Base-by-base conservation (phyloP, 108 stramenopile genomes). In the Cyclotella baltica region DNA sequence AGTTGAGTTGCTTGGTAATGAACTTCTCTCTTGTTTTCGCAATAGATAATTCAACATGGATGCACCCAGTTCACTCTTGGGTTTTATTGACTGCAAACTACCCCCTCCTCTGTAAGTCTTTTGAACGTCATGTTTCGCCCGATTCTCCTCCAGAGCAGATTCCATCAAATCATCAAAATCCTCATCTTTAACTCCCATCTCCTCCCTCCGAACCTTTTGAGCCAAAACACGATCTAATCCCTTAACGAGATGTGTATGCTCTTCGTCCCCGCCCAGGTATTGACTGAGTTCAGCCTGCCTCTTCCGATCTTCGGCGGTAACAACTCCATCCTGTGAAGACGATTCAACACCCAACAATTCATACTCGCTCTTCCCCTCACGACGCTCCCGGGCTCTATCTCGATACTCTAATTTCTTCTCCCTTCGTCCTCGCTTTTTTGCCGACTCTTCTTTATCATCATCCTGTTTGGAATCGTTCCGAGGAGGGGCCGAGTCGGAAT, bases 221-320 rank as follows among this genome's bases (percentile, higher is more conserved):
- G 93, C 88, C 47, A 98, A 76, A 25, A 95, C 89, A 38, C 81
- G 67, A 87, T 98, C 96, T 62, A 97, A 72, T 9, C 98, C 98
- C 73, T 88, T 94, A 29, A 92, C 93, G 27, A 93, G 62, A 89
- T 96, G 95, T n/a, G 95, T 93, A 73, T 94, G 96, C 50, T 89
- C 73, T 52, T 91, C 88, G 67, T 94, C 93, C 19, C 95, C 95
- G 1, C 95, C 95, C 5, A 96, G 81, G 83, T 90, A 95, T 83
- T 93, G 89, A 55, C 89, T 86, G 28, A 88, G 78, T 47, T 90
- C 89, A 2, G 84, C 86, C 62, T 87, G 89, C 71, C 88, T 50
- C 38, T 47, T 61, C 13, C 70, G 62, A 55, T 68, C 40, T 28
- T 75, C 77, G 13, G 53, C 73, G 19, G 38, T 46, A 1, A 59